These are phyloP conservation scores for Coniochaeta prunicola DNA, from an alignment of 2,329 filamentous ascomycete species.

Conservation along the genomic window DNA sequence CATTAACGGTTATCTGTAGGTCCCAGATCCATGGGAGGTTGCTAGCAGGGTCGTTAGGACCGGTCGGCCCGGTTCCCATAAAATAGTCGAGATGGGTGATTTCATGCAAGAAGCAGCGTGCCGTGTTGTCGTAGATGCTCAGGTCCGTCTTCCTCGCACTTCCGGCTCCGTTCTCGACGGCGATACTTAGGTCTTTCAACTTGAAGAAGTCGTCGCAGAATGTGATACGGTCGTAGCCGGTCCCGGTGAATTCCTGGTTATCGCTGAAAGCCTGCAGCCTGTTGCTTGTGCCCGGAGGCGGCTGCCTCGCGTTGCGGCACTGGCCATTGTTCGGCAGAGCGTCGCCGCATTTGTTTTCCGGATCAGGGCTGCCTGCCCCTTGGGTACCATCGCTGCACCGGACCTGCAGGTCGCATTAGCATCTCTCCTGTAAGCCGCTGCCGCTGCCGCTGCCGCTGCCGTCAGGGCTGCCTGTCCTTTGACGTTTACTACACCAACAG, in stretches of 20 bases:
- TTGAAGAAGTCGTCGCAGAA: conserved; percentile 3
- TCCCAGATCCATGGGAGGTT: not conserved
- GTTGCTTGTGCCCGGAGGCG: not conserved
- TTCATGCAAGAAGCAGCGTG: conserved; percentile 3
- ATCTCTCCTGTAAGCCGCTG: not conserved
- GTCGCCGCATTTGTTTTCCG: not conserved
- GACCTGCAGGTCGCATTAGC: not conserved
- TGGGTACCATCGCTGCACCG: not conserved
- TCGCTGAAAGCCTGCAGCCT: not conserved
- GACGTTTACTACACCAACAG: too few relatives aligned
- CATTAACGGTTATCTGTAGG: not conserved
- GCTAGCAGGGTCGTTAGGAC: not conserved
- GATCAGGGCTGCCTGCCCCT: not conserved
- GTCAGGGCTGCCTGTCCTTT: too few relatives aligned
- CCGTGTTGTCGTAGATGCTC: not conserved
- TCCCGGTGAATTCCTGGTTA: not conserved
- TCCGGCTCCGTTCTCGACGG: not conserved
- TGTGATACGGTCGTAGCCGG: not conserved
- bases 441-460: not conserved
- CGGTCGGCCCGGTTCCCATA: not conserved
- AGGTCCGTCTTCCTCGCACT: not conserved
- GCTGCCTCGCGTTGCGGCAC: not conserved
- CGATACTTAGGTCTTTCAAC: not conserved
- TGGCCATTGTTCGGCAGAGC: not conserved
- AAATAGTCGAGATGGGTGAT: conserved; percentile 3